Base-by-base conservation (phyloP, 305 asterid genomes). In the Nicotiana rustica region DNA sequence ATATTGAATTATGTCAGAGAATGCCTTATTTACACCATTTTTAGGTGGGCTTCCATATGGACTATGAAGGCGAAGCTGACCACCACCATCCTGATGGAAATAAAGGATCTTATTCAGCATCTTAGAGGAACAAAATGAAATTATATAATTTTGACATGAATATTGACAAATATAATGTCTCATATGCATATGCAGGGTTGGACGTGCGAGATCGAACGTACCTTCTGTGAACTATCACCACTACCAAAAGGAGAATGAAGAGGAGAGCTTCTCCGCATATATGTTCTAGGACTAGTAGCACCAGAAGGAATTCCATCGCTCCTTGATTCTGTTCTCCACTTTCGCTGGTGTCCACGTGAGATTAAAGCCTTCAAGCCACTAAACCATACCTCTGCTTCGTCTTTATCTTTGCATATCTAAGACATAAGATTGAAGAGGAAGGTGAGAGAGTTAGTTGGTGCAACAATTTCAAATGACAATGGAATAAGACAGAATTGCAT, bases 321-420 rank as follows among this genome's bases (percentile, higher is more conserved):
- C 86, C 97, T 93, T 67, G 98, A 87, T 82, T 93, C 98, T 77
- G 91, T 89, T 88, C 98, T 92, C 96, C 96, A 92, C 77, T 93
- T 95, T 75, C 92, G 91, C 88, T 92, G 98, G 87, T 91, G 94
- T 73, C 94, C 89, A 10, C 96, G 94, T 68, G 96, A 91, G 80
- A 93, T 90, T 90, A 95, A 85, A 79, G 98, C 98, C 91, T 95
- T 95, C 81, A 95, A 90, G 75, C 98, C 98, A 83, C 97, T 92
- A 90, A 95, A 94, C 98, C 98, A 95, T 67, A 94, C 98, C 90
- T 95, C 98, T 85, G 99, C 98, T 89, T 95, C 98, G 89, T 94
- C 99, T 89, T 94, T 94, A 84, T 94, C 98, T 90, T 94, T 95
- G 84, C 98, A 95, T 85, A 94, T 95, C 99, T 94, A 82, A 82